Evolutionary conservation across 768 basidiomycete genomes (phyloP).

Genomic region (Mycena filopes): DNA sequence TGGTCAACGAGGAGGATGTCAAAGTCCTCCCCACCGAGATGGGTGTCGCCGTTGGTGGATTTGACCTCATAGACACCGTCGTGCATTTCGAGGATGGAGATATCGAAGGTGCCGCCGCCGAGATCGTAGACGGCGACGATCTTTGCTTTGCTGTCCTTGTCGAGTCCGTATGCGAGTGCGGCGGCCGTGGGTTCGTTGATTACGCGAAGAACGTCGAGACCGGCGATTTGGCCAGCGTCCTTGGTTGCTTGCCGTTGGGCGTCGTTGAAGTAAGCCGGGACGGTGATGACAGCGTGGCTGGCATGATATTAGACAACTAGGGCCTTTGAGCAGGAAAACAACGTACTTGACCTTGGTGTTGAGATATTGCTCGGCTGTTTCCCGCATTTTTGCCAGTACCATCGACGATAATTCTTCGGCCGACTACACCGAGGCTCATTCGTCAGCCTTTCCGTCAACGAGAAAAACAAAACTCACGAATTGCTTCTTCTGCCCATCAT

Average conservation of each 20-base stretch:
- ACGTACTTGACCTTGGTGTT: conserved; percentile 96
- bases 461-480: conserved; percentile 62
- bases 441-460: conserved; percentile 10
- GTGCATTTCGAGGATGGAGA: conserved; percentile 99
- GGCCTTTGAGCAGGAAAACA: not conserved
- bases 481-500: conserved; percentile 83
- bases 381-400: conserved; percentile 93
- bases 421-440: conserved; percentile 66
- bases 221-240: conserved; percentile 97
- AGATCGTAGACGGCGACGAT: conserved; percentile 99
- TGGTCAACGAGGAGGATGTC: conserved; percentile 90
- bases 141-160: conserved; percentile 77
- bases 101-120: conserved; percentile 99
- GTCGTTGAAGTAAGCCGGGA: conserved; percentile 99
- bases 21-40: conserved; percentile 96
- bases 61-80: conserved; percentile 99
- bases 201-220: conserved; percentile 96
- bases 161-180: conserved; percentile 97
- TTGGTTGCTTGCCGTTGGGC: conserved; percentile 99
- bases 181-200: conserved; percentile 99
- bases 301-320: conserved; percentile 14
- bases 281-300: conserved; percentile 91
- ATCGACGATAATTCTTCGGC: conserved; percentile 89
- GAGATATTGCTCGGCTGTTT: conserved; percentile 93
- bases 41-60: conserved; percentile 99